Conservation (phyloP, 345 rosid species). For the Gossypium mustelinum region DNA sequence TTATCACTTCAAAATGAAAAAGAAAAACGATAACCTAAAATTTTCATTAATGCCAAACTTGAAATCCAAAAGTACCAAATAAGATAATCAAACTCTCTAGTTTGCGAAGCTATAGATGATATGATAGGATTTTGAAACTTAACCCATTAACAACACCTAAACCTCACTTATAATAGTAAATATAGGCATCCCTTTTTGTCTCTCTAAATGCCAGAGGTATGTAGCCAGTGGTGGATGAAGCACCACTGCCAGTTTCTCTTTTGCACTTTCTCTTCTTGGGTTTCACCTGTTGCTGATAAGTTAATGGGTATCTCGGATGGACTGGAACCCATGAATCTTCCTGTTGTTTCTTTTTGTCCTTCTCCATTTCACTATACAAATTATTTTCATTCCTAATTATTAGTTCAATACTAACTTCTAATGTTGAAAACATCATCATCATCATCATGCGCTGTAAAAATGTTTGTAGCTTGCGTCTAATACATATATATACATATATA, state of each 20-base stretch:
- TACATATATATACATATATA: no score
- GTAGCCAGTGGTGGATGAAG: neutral
- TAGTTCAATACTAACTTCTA: neutral
- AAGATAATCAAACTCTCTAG: neutral
- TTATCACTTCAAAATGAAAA: neutral
- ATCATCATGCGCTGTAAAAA: no score
- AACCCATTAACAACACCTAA: neutral
- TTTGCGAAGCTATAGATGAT: neutral
- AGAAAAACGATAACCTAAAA: neutral
- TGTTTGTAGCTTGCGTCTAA: neutral
- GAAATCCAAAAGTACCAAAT: neutral
- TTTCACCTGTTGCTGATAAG: neutral
- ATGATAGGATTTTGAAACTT: neutral
- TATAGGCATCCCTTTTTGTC: conserved; percentile 13
- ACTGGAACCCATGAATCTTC: neutral
- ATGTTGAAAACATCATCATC: neutral
- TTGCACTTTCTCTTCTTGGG: neutral
- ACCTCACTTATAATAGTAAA: neutral
- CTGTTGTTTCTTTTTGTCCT: neutral
- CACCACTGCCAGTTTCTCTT: neutral
- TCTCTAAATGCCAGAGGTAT: conserved; percentile 11
- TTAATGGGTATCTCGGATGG: neutral
- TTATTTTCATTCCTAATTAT: neutral
- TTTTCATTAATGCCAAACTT: neutral
- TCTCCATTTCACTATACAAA: neutral